Percentiles rank a stretch among this genome's conserved stretches.
These are phyloP conservation scores for Tuber umbilicatum DNA, from an alignment of 495 filamentous ascomycete genomes.

Conservation along the genomic window DNA sequence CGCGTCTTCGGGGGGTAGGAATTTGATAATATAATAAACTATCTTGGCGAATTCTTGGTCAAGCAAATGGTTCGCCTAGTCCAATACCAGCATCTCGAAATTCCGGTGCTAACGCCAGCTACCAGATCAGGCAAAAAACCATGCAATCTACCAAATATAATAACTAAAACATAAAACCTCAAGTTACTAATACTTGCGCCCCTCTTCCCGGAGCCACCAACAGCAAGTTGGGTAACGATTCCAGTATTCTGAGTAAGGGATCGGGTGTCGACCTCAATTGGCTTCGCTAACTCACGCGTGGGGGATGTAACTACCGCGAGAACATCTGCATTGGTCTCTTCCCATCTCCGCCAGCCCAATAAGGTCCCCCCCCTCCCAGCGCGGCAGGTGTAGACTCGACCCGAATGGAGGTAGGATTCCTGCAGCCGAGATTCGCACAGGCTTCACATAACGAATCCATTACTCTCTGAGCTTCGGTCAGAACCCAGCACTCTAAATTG, in stretches of 20 bases:
- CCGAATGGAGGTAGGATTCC: slow-evolving; percentile 74
- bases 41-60: slow-evolving; percentile 82
- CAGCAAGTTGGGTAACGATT: slow-evolving; percentile 73
- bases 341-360: slow-evolving; percentile 94
- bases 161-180: slow-evolving; percentile 86
- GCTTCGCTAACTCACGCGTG: slow-evolving; percentile 89
- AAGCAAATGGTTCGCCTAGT: slow-evolving; percentile 89
- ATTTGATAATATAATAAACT: slow-evolving; percentile 60
- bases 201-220: slow-evolving; percentile 76
- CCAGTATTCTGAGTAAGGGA: slow-evolving; percentile 62
- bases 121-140: slow-evolving; percentile 70
- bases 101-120: slow-evolving; percentile 64
- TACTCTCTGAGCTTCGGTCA: slow-evolving; percentile 53
- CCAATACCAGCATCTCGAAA: slow-evolving; percentile 71
- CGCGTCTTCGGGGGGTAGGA: slow-evolving; percentile 56
- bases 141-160: slow-evolving; percentile 80
- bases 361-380: slow-evolving; percentile 70
- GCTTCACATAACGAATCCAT: slow-evolving; percentile 84
- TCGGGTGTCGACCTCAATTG: slow-evolving; percentile 76
- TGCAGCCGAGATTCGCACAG: slow-evolving; percentile 73
- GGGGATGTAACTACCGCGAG: slow-evolving; percentile 87
- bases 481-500: background rate
- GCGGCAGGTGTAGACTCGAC: slow-evolving; percentile 70
- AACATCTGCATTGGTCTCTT: slow-evolving; percentile 57
- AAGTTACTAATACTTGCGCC: slow-evolving; percentile 53